These are phyloP conservation scores for Haplosporangium gracile DNA, from an alignment of 192 early-diverging fungal genomes.

Conservation along the genomic window DNA sequence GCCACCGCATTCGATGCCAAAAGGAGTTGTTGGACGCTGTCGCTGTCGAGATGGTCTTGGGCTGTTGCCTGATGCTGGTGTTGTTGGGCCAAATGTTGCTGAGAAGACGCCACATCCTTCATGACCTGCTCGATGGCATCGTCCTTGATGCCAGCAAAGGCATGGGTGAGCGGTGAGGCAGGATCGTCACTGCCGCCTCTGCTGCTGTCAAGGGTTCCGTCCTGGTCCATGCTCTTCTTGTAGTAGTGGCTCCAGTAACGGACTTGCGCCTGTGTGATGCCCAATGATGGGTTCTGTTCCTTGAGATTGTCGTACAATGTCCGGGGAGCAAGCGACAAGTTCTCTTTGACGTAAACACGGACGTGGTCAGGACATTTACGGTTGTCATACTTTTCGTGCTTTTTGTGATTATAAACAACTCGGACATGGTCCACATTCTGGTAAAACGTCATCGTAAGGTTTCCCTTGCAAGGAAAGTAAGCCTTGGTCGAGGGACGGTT, in stretches of 20 bases:
- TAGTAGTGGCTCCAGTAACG: slow-evolving; percentile 54
- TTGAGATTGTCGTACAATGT: slow-evolving; percentile 32
- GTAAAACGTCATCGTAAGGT: slow-evolving; percentile 55
- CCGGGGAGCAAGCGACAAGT: slow-evolving; percentile 31
- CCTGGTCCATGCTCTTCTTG: slow-evolving; percentile 38
- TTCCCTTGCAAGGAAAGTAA: slow-evolving; percentile 55
- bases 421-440: slow-evolving; percentile 48
- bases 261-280: slow-evolving; percentile 51
- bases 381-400: slow-evolving; percentile 53
- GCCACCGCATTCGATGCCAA: slow-evolving; percentile 27
- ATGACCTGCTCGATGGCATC: neutral
- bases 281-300: slow-evolving; percentile 22
- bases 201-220: neutral
- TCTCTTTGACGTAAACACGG: slow-evolving; percentile 47
- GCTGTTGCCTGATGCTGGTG: slow-evolving; percentile 7
- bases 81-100: neutral
- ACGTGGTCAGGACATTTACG: slow-evolving; percentile 54
- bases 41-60: slow-evolving; percentile 15
- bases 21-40: slow-evolving; percentile 27
- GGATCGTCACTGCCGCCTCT: slow-evolving; percentile 10
- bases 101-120: neutral
- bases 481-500: slow-evolving; percentile 50
- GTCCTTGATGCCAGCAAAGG: neutral
- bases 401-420: slow-evolving; percentile 43
- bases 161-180: neutral